A percentile compares a stretch with the other conserved stretches of the same genome.
Conservation (phyloP, 805 yeast genomes). For the Ogataea trehaloabstinens region DNA sequence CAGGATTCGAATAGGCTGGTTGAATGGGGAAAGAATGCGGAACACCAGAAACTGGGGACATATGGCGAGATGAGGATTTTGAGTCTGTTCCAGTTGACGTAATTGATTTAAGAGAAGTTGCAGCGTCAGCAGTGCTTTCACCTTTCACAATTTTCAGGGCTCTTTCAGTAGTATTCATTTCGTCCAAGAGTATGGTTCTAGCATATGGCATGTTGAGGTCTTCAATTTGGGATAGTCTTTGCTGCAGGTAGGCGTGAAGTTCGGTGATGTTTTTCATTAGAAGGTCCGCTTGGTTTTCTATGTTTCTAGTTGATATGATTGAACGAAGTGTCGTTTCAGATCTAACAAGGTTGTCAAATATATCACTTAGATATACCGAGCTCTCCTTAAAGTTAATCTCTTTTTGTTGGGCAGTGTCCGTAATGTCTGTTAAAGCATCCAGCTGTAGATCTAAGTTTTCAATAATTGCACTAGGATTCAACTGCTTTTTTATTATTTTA, state of each 20-base stretch:
- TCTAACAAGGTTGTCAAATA: conserved; percentile 22
- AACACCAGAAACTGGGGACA: conserved; percentile 7
- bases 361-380: conserved; percentile 23
- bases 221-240: conserved; percentile 13
- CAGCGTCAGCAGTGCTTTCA: conserved; percentile 6
- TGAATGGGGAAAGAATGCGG: conserved; percentile 15
- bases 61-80: conserved; percentile 5
- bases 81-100: conserved; percentile 1
- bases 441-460: conserved; percentile 25
- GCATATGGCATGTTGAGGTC: conserved; percentile 13
- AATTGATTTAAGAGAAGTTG: conserved; percentile 1
- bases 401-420: conserved; percentile 13
- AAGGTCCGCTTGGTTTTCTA: conserved; percentile 14
- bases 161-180: conserved; percentile 23
- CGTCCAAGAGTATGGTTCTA: conserved; percentile 22
- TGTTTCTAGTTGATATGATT: conserved; percentile 10
- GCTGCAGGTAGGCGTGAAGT: conserved; percentile 10
- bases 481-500: conserved; percentile 11
- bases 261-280: conserved; percentile 12
- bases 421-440: conserved; percentile 25
- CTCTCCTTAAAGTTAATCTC: conserved; percentile 24
- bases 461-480: conserved; percentile 18
- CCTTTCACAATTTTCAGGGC: conserved; percentile 23
- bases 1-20: conserved; percentile 19
- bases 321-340: conserved; percentile 23